Evolutionary conservation across 192 early-diverging fungal genomes (phyloP), one percentile per base, ranked within the genome.

Genomic region (Coemansia sp.): DNA sequence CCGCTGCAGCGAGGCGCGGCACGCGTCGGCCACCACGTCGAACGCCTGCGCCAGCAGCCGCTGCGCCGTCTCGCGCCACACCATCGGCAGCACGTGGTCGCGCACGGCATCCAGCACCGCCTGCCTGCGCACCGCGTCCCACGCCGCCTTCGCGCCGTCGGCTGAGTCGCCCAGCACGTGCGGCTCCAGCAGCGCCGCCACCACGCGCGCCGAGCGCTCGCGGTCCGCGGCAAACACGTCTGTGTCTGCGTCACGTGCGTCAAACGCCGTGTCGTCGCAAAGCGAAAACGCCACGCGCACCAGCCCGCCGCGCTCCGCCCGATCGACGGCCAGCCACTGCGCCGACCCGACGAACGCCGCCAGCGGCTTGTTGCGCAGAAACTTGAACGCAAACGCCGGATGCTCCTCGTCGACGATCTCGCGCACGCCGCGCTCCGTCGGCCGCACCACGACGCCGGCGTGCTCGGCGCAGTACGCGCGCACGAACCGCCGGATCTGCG

Each of bases 301-400:
- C 25, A 96, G 73, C 2, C 88, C 90, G 15, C 89, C 83, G 13
- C 76, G 63, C 49, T 89, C 92, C 0, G 88, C 91, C 46, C 86
- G 80, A 17, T 89, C 62, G 0, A 96, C 82, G 30, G 84, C 82
- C 27, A 93, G 62, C 69, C 93, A 93, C 71, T 91, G 85, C 3
- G 83, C 88, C 51, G 84, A 78, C 9, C 82, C 81, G 19, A 38
- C 34, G 55, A 93, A 93, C 37, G 81, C 84, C 2, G 67, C 70
- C 7, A 89, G 72, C 14, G 86, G 91, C 66, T 95, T 96, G 33
- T 86, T 81, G 14, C 67, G 64, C 46, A 98, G 59, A 38, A 87
- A 95, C 81, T 95, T 95, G 81, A 95, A 94, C 5, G 86, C 83
- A 69, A 89, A 71, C 51, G 86, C 91, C 1, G 88, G 83, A 55